These are phyloP conservation scores for Carallia pectinifolia DNA, from an alignment of 345 rosid species.

Conservation along the genomic window DNA sequence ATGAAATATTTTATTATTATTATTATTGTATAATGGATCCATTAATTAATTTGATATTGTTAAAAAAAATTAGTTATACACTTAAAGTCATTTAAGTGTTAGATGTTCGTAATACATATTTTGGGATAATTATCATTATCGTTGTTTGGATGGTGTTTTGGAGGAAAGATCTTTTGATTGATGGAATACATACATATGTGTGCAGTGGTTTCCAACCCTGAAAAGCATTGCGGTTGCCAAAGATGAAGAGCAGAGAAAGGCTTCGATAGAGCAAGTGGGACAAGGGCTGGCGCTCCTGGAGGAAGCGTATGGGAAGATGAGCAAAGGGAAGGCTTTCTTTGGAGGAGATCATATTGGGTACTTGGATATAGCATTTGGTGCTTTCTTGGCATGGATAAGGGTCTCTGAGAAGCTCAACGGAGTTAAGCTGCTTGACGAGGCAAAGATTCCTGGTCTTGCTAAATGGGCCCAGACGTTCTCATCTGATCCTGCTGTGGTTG, in stretches of 20 bases:
- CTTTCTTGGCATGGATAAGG: conserved; percentile 50
- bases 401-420: conserved; percentile 38
- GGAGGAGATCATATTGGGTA: conserved; percentile 64
- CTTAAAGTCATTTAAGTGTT: no score
- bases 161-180: no score
- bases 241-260: conserved; percentile 38
- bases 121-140: no score
- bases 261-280: conserved; percentile 23
- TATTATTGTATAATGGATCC: no score
- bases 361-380: conserved; percentile 62
- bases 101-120: no score
- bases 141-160: no score
- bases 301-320: conserved; percentile 40
- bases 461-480: conserved; percentile 59
- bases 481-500: conserved; percentile 50
- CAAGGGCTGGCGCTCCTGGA: conserved; percentile 50
- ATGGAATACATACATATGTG: background rate
- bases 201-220: conserved; percentile 53
- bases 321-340: conserved; percentile 65
- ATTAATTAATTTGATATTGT: no score
- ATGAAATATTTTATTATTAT: no score
- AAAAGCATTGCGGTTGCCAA: conserved; percentile 19
- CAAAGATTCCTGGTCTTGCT: conserved; percentile 43
- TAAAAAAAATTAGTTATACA: no score
- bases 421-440: conserved; percentile 36